A percentile compares a stretch with the other conserved stretches of the same genome.
Evolutionary conservation across 805 yeast genomes (phyloP).

Genomic region (Hermanozyma aechmeae): DNA sequence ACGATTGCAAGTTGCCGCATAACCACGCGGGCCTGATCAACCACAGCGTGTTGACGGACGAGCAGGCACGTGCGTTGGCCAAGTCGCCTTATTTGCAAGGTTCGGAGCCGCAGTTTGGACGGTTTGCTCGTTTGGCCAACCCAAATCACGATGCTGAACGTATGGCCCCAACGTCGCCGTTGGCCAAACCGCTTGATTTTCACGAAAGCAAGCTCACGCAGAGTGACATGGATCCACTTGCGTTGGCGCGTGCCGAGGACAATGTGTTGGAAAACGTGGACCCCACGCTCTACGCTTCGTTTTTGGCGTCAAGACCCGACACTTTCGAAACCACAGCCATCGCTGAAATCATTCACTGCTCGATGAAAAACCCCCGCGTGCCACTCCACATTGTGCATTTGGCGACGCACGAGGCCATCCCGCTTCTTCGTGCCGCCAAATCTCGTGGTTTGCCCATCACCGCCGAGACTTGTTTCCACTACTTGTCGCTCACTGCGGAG

Average conservation of each 20-base stretch:
- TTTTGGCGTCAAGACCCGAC: conserved; percentile 83
- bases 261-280: conserved; percentile 37
- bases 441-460: conserved; percentile 50
- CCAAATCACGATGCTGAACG: conserved; percentile 10
- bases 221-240: conserved; percentile 23
- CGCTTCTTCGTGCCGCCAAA: conserved; percentile 61
- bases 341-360: conserved; percentile 55
- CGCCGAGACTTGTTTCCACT: conserved; percentile 94
- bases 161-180: conserved; percentile 13
- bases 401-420: conserved; percentile 78
- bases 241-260: conserved; percentile 33
- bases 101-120: conserved; percentile 50
- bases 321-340: conserved; percentile 81
- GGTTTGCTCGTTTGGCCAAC: conserved; percentile 31
- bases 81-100: conserved; percentile 47
- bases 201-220: conserved; percentile 7
- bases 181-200: conserved; percentile 12
- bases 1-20: conserved; percentile 23
- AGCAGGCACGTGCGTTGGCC: conserved; percentile 46
- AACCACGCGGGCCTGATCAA: conserved; percentile 15
- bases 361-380: conserved; percentile 46
- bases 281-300: conserved; percentile 60
- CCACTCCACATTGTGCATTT: conserved; percentile 86
- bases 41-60: conserved; percentile 32
- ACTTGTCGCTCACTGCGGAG: conserved; percentile 71